A percentile compares a stretch with the other conserved stretches of the same genome.
Conservation (phyloP, 768 basidiomycete species). For the Glaciozyma antarctica region DNA sequence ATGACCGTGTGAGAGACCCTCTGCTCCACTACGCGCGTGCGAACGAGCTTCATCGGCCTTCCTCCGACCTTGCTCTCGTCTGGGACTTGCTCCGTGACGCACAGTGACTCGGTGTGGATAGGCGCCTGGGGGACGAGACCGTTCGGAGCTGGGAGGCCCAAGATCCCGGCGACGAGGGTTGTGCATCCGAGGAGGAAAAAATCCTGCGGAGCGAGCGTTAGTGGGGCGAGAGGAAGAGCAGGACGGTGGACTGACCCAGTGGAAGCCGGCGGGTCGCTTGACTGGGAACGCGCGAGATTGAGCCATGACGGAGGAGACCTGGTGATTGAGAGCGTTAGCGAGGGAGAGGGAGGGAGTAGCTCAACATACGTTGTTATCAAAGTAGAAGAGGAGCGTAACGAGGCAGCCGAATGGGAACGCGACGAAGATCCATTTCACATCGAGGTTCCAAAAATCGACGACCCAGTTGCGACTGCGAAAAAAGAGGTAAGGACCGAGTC, state of each 20-base stretch:
- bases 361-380: conserved; percentile 46
- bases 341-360: too few species aligned
- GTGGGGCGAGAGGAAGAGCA: background rate
- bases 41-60: conserved; percentile 36
- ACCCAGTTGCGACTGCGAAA: conserved; percentile 61
- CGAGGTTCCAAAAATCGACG: conserved; percentile 77
- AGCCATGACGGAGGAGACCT: conserved; percentile 60
- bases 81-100: conserved; percentile 22
- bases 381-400: conserved; percentile 86
- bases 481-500: background rate
- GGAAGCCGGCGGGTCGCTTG: conserved; percentile 63
- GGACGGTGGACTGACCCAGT: conserved; percentile 36
- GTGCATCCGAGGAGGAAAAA: conserved; percentile 85
- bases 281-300: conserved; percentile 82
- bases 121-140: conserved; percentile 57
- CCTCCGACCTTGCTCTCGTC: conserved; percentile 6
- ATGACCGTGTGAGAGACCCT: conserved; percentile 85
- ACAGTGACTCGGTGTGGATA: conserved; percentile 76
- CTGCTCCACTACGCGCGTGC: conserved; percentile 73
- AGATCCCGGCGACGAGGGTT: conserved; percentile 77
- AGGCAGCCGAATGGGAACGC: conserved; percentile 80
- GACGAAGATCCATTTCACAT: conserved; percentile 78
- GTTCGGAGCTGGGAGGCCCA: conserved; percentile 70
- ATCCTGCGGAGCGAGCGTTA: conserved; percentile 63
- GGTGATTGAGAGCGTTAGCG: background rate